These are phyloP conservation scores for Myxozyma neotropica DNA, from an alignment of 805 yeast species.

Conservation along the genomic window DNA sequence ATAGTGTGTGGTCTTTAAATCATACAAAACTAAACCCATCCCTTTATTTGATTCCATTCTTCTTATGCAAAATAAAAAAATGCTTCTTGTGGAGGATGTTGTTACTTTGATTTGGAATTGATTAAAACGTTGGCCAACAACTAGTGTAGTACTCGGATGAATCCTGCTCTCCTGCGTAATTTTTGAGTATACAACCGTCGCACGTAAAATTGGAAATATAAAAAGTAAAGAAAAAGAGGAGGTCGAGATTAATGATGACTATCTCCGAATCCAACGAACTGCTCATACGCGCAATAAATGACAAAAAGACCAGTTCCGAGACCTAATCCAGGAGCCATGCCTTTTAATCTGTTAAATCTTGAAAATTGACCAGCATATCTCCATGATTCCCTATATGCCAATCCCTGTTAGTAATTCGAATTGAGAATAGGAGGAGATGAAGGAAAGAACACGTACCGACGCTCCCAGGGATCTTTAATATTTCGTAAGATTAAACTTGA, in stretches of 20 bases:
- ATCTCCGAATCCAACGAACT: slow-evolving; percentile 33
- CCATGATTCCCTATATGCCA: slow-evolving; percentile 79
- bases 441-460: slow-evolving; percentile 43
- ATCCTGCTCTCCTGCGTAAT: no score
- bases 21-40: not conserved
- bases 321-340: slow-evolving; percentile 79
- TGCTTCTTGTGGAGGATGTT: no score
- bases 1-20: not conserved
- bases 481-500: slow-evolving; percentile 18
- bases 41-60: not conserved
- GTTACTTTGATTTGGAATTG: no score
- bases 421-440: not conserved
- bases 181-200: no score
- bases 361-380: slow-evolving; percentile 82
- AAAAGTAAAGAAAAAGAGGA: not conserved
- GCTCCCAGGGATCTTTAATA: slow-evolving; percentile 54
- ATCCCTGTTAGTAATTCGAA: no score
- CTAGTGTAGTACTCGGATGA: no score
- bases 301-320: slow-evolving; percentile 76
- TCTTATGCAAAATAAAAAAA: not conserved
- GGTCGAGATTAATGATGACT: slow-evolving; percentile 4
- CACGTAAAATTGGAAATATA: no score
- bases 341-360: slow-evolving; percentile 65
- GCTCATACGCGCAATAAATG: slow-evolving; percentile 63
- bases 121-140: no score